A percentile compares a stretch with the other conserved stretches of the same genome.
These are phyloP conservation scores for Cercospora sp. DNA, from an alignment of 2,329 filamentous ascomycete species.

Conservation along the genomic window DNA sequence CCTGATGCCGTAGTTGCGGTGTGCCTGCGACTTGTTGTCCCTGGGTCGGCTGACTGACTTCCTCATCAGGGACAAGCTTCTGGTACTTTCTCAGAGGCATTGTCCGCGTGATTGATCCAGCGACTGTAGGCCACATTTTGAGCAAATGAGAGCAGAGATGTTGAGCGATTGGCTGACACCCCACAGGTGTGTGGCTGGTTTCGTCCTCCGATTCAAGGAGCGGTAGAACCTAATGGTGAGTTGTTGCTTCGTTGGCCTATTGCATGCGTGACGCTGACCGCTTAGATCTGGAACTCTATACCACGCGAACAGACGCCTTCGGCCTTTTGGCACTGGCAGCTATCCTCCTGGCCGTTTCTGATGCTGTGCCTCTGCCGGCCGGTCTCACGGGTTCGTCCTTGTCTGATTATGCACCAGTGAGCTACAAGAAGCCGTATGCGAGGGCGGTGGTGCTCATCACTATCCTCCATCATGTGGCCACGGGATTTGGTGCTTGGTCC, in stretches of 20 bases:
- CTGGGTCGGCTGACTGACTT: background rate
- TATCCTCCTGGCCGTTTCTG: conserved; percentile 37
- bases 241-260: background rate
- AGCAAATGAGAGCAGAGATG: background rate
- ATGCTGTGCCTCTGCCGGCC: conserved; percentile 35
- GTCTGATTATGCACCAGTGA: conserved; percentile 17
- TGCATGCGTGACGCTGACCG: background rate
- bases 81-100: conserved; percentile 40
- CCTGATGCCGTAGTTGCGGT: conserved; percentile 1
- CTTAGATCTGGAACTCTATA: conserved; percentile 43
- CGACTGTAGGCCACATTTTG: conserved; percentile 30
- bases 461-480: conserved; percentile 40
- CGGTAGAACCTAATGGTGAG: conserved; percentile 32
- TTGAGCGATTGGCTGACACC: background rate
- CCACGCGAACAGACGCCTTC: conserved; percentile 40
- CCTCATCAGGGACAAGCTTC: conserved; percentile 35
- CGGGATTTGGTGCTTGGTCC: conserved; percentile 37
- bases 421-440: conserved; percentile 37
- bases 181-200: conserved; percentile 34
- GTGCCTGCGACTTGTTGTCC: background rate
- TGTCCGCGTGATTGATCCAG: conserved; percentile 38
- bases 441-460: conserved; percentile 36
- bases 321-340: conserved; percentile 37
- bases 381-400: conserved; percentile 28
- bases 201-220: conserved; percentile 33